A percentile compares a stretch with the other conserved stretches of the same genome.
Conservation (phyloP, 768 basidiomycete species). For the Hericium coralloides region DNA sequence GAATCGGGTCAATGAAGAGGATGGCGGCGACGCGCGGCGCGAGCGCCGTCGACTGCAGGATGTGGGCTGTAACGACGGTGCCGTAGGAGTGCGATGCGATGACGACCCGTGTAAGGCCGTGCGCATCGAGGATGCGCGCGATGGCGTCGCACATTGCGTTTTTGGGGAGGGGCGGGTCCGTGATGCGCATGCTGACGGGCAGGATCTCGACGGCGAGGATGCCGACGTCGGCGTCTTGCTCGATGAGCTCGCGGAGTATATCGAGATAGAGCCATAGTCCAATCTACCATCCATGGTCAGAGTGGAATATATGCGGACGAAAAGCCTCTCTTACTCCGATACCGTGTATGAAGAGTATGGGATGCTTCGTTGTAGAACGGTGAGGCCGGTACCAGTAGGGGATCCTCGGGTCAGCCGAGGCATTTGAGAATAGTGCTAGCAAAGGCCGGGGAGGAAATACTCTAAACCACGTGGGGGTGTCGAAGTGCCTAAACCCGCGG, state of each 20-base stretch:
- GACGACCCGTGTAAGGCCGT: conserved; percentile 32
- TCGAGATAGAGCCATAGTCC: conserved; percentile 49
- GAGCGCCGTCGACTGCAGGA: conserved; percentile 27
- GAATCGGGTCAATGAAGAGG: conserved; percentile 57
- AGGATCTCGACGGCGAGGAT: conserved; percentile 54
- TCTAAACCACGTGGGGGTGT: conserved; percentile 24
- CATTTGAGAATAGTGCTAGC: conserved; percentile 33
- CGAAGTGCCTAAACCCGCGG: conserved; percentile 48
- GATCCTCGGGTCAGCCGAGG: conserved; percentile 25
- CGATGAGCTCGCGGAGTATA: conserved; percentile 39
- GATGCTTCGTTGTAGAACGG: conserved; percentile 34
- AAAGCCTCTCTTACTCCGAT: conserved; percentile 40
- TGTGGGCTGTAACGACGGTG: conserved; percentile 46
- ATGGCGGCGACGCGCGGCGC: conserved; percentile 30
- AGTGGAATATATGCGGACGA: no score
- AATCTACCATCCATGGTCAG: conserved; percentile 30
- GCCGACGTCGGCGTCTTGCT: conserved; percentile 40
- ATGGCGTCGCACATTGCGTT: conserved; percentile 34
- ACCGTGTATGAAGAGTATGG: conserved; percentile 60
- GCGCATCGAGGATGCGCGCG: conserved; percentile 33
- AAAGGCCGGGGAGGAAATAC: conserved; percentile 47
- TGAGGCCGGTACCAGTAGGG: conserved; percentile 46
- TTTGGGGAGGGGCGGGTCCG: conserved; percentile 37
- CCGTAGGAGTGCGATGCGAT: conserved; percentile 55
- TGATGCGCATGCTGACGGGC: conserved; percentile 53